Percentiles rank a stretch among this genome's conserved stretches.
Conservation (phyloP, 176 grass and related monocot genomes). For the Olyra latifolia region DNA sequence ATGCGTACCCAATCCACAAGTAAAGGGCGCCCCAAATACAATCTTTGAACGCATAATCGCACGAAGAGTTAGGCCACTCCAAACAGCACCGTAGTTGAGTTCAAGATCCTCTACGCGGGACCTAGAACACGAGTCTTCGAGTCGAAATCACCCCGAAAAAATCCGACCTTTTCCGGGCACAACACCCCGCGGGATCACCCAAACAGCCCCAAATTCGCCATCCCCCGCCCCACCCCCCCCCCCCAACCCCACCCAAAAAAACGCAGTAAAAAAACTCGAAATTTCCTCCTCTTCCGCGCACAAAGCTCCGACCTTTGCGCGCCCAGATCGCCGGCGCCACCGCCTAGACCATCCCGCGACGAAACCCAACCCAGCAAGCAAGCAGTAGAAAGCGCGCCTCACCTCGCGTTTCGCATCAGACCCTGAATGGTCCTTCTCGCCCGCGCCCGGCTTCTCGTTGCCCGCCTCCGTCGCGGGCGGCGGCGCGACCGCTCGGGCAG, state of each 20-base stretch:
- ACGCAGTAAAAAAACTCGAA: background rate
- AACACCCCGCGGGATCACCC: background rate
- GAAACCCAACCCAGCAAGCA: conserved; percentile 6
- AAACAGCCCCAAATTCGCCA: conserved; percentile 1
- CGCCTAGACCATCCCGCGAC: conserved; percentile 3
- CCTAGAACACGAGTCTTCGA: background rate
- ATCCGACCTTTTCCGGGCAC: conserved; percentile 1
- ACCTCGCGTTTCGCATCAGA: conserved; percentile 37
- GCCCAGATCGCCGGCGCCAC: conserved; percentile 21
- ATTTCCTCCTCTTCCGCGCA: background rate
- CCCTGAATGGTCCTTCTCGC: conserved; percentile 20
- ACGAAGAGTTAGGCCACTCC: background rate
- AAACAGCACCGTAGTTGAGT: background rate
- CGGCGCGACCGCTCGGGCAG: conserved; percentile 35
- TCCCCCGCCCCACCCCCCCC: no score
- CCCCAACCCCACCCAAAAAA: background rate
- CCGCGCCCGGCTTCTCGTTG: conserved; percentile 13
- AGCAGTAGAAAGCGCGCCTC: conserved; percentile 12
- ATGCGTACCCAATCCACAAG: background rate
- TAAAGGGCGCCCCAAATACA: background rate
- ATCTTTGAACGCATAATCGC: background rate
- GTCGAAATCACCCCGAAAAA: conserved; percentile 33
- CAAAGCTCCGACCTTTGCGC: background rate
- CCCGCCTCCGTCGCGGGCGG: background rate
- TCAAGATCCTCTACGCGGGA: background rate